Base-by-base conservation (phyloP, 2,329 filamentous ascomycete genomes). In the Xylariaceae sp. region DNA sequence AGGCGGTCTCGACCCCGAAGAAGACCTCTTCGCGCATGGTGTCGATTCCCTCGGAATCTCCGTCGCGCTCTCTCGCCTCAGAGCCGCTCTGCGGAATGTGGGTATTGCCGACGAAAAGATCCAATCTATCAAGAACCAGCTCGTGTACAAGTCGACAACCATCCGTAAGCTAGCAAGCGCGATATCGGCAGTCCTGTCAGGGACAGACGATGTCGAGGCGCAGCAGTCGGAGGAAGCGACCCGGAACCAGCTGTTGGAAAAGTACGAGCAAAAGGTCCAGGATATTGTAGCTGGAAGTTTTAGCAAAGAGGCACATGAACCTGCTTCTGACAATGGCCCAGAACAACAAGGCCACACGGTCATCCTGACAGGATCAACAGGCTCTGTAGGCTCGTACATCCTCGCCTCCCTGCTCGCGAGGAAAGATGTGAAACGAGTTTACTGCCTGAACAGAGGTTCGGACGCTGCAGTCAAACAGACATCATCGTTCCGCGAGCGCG, bases 41-140 rank as follows among this genome's bases (percentile, higher is more conserved):
- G 31, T 55, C 2, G 52, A 55, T 34, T 55, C 52, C 8, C 44
- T 54, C 13, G 42, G 43, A 17, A 48, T 54, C 9, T 53, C 50
- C 9, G 31, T 51, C 13, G 43, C 51, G 3, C 39, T 41, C 17
- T 48, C 52, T 6, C 48, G 51, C 7, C 42, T 55, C 26, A 55
- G 54, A 31, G 52, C 52, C 2, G 50, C 47, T 2, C 42, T 55
- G 17, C 44, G 51, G 16, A 44, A 40, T 31, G 41, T 40, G 26
- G 44, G 39, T 7, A 18, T 47, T 15, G 3, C 41, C 1, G 48
- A 53, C 8, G 39, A 48, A n/a, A 27, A 36, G 12, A n/a, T 46
- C 2, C n/a, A 14, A 24, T 6, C 21, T 11, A 24, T 24, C 21
- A 24, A 24, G 11, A 24, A 11, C 21, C 21, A 24, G 21, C 21